Evolutionary conservation across 2,329 filamentous ascomycete genomes (phyloP), one percentile per base, ranked within the genome.

Genomic region (Monosporascus sp.): DNA sequence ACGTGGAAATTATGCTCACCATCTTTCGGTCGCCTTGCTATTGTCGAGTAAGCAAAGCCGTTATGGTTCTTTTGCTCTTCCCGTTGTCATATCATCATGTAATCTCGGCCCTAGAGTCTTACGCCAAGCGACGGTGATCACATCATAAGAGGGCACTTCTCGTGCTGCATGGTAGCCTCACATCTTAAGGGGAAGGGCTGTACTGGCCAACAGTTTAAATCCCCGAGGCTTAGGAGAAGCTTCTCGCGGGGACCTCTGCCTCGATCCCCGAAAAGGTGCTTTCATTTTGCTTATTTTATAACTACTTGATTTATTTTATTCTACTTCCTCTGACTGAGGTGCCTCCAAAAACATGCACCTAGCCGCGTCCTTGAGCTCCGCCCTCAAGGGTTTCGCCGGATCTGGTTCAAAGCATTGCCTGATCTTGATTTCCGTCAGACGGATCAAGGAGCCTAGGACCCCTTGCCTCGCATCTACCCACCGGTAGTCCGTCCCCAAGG

Each of bases 1-100:
- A 65, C 63, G 64, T 67, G 64, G 63, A 46, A 59, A 59, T 57
- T 59, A 60, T 63, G 55, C 48, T 63, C 60, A 58, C 51, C 46
- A 46, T 53, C 48, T 41, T 37, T 48, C 16, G 49, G 31, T 37
- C 35, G 45, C 48, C 38, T 56, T 51, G 50, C 27, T 48, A 24
- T 46, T 31, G 31, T 52, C 50, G 49, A 52, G 14, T 24, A 46
- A n/a, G 17, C 17, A 41, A 41, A 41, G 38, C 38, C 38, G 38
- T 41, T 35, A n/a, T 52, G 54, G 41, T 31, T 40, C 20, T 31
- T 19, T 37, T 31, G 14, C 11, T 26, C 5, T 24, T 46, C 6
- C 14, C 7, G 27, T n/a, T n/a, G 6, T 26, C 43, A n/a, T 16
- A 17, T n/a, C 24, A 46, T 46, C 9, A 24, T 7, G 40, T 20